Evolutionary conservation across 441 rosid genomes (phyloP).

Genomic region (Gossypium lobatum): DNA sequence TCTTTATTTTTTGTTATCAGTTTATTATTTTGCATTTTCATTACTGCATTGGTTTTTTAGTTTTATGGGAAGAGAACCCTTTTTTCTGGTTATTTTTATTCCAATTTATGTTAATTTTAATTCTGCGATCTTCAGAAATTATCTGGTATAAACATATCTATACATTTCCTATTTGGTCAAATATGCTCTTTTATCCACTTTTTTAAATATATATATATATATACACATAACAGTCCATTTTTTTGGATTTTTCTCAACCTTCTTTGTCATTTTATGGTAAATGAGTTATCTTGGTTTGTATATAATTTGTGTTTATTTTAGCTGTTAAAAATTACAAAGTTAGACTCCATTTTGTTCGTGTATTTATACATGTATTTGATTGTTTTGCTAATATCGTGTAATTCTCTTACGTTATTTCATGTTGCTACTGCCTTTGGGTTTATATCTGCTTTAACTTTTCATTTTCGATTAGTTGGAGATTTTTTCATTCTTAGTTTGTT

Average conservation of each 20-base stretch:
- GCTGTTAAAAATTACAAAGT: too few relatives aligned
- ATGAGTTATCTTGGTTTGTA: too few relatives aligned
- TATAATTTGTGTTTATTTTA: too few relatives aligned
- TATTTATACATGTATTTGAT: too few relatives aligned
- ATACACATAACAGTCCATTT: too few relatives aligned
- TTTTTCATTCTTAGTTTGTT: conserved; percentile 21
- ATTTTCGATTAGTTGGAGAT: conserved; percentile 9
- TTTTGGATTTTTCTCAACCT: too few relatives aligned
- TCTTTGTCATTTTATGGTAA: too few relatives aligned
- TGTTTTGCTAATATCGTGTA: background rate
- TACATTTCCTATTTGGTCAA: conserved; percentile 5
- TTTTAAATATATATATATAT: too few relatives aligned
- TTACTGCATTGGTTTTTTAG: background rate
- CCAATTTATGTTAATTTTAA: background rate
- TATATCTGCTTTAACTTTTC: conserved; percentile 3
- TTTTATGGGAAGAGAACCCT: background rate
- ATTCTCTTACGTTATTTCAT: background rate
- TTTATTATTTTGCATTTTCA: background rate
- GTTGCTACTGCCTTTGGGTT: conserved; percentile 1
- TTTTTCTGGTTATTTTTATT: background rate
- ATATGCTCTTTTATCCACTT: background rate
- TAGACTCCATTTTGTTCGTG: too few relatives aligned
- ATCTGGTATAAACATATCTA: conserved; percentile 1
- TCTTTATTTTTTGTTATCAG: background rate
- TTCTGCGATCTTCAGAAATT: background rate